Base-by-base conservation (phyloP, 345 rosid species). In the Heritiera fomes region DNA sequence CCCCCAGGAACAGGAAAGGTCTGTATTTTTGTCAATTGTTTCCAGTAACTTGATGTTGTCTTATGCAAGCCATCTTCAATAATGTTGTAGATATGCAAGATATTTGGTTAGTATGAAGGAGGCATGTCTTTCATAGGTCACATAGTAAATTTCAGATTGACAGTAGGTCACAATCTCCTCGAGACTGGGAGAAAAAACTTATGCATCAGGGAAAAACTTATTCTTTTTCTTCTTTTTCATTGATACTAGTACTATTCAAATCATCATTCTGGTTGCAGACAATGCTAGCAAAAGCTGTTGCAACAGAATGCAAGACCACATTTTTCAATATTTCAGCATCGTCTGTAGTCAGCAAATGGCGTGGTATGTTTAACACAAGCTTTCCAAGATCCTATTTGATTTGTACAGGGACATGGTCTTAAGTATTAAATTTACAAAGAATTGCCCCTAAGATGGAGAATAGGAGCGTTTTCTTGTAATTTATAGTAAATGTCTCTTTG, bases 1-100 rank as follows among this genome's bases (percentile, higher is more conserved):
- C 99, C 99, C 50, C 95, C 98, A 0, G 95, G 98, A 81, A 96
- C 99, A 3, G 99, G 99, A 80, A 96, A 96, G 99, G 99, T 96
- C 34, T 49, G 78, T 62, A 41, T 75, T 59, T 73, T 14, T 7
- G 65, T 81, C 56, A 43, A 30, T 52, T 13, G 3, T 55, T 77
- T 66, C 47, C 38, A 77, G 14, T 34, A 17, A 70, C 40, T 23
- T 77, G 34, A 32, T 53, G 43, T 53, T 34, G 49, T 55, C 23
- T 34, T 32, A 8, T 17, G 61, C 75, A 18, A 32, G 20, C 20
- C 6, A 23, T 47, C n/a, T 32, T 52, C 60, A 8, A 8, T 52
- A 30, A 10, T 30, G 23, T 71, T 53, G 50, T 17, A 55, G 20
- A 55, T 38, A 15, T 40, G 63, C 28, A 11, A 45, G 8, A n/a